Evolutionary conservation across 1,284 basidiomycete genomes (phyloP), one percentile per base, ranked within the genome.

Genomic region (Cerrena zonata): DNA sequence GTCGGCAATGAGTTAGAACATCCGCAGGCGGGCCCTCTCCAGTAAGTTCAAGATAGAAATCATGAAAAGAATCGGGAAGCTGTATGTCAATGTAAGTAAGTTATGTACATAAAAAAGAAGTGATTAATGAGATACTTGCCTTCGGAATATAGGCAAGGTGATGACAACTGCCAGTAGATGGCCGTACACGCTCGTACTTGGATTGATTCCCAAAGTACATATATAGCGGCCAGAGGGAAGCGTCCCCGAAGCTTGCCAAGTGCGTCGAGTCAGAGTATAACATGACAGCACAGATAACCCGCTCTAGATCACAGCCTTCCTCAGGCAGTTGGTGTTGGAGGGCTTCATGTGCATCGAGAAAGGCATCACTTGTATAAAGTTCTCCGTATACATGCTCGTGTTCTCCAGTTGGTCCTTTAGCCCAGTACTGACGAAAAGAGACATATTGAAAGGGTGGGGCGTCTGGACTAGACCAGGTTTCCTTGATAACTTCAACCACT

Each of bases 231-330:
- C 71, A 74, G 0, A 70, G 50, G 2, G 58, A 55, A 2, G 64
- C 61, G 1, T 56, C 51, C 0, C 72, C 69, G 48, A 73, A 74
- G 7, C 57, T 55, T 0, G 68, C 58, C 0, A 74, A 58, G 3
- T 69, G 67, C 0, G 71, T 74, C 0, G 63, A 54, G 47, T 74
- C 70, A 0, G 71, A 74, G 59, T 60, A 70, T 47, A 69, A 54
- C 63, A 72, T 65, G 0, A 71, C 34, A 0, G 52, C 64, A 0
- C 53, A 58, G 3, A 71, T 53, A 2, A 62, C 61, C 1, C 56
- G 47, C 36, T 64, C 58, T 0, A 65, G 44, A 15, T 13, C n/a
- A 34, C 39, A 41, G 15, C 38, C 47, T 46, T 12, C 10, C 38
- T 48, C 47, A 7, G 25, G 13, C 12, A 19, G 11, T 10, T 12